These are phyloP conservation scores for Fusarium sp. DNA, from an alignment of 2,329 filamentous ascomycete genomes.

Conservation along the genomic window DNA sequence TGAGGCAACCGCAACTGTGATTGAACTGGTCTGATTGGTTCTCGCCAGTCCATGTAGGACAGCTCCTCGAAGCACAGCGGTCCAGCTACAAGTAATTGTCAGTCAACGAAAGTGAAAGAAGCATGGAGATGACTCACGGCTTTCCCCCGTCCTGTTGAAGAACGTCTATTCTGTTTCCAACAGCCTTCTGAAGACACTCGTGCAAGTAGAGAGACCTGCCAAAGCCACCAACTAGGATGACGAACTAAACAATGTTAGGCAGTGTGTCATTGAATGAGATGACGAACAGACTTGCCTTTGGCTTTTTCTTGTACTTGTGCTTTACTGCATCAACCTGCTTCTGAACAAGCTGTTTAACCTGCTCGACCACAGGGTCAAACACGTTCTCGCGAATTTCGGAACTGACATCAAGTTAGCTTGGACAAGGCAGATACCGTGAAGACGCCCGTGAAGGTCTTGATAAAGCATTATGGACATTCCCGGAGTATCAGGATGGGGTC, in stretches of 20 bases:
- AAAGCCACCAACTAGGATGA: conserved; percentile 57
- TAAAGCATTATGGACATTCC: too few relatives aligned
- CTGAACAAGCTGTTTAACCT: conserved; percentile 43
- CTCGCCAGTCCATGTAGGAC: conserved; percentile 45
- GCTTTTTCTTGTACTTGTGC: conserved; percentile 29
- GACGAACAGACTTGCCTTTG: conserved; percentile 43
- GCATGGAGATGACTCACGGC: conserved; percentile 47
- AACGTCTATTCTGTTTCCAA: conserved; percentile 39
- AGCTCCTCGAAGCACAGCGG: conserved; percentile 51
- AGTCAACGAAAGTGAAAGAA: neutral
- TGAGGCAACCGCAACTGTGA: conserved; percentile 39
- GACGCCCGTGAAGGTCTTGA: too few relatives aligned
- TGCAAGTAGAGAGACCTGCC: conserved; percentile 50
- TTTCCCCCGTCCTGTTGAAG: conserved; percentile 47
- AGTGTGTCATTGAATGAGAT: neutral
- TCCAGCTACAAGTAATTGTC: conserved; percentile 46
- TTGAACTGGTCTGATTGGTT: neutral
- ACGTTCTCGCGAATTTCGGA: conserved; percentile 17
- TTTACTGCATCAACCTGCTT: conserved; percentile 46
- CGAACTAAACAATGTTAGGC: conserved; percentile 43
- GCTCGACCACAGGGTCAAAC: conserved; percentile 41
- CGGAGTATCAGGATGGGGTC: neutral
- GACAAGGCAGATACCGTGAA: neutral
- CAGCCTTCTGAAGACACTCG: conserved; percentile 31
- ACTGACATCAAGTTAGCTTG: neutral